Conservation (phyloP, 768 basidiomycete genomes). For the Russula brevipes region DNA sequence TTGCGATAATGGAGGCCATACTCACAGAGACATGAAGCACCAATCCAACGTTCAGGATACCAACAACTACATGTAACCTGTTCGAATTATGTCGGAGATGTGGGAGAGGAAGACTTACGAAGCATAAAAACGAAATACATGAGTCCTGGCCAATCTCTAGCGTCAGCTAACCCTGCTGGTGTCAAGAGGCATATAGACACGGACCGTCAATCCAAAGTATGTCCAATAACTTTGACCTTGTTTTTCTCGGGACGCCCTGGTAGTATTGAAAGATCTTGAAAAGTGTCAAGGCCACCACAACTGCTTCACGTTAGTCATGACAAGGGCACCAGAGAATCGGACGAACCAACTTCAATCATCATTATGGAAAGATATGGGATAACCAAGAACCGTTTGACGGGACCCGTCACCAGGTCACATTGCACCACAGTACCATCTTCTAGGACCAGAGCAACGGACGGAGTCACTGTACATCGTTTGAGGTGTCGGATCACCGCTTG, state of each 20-base stretch:
- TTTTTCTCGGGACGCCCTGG: not conserved
- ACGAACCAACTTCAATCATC: slow-evolving; percentile 15
- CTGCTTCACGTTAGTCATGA: not conserved
- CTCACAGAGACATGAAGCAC: slow-evolving; percentile 12
- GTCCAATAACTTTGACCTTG: slow-evolving; percentile 12
- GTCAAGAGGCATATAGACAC: not conserved
- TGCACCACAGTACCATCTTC: not conserved
- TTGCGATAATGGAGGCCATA: not conserved
- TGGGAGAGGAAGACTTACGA: not conserved
- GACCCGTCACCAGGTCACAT: not conserved
- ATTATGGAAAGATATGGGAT: slow-evolving; percentile 8
- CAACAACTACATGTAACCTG: slow-evolving; percentile 1
- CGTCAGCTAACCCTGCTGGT: not conserved
- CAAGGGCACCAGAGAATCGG: no score
- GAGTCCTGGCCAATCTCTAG: not conserved
- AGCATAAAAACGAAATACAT: slow-evolving; percentile 24
- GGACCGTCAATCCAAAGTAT: slow-evolving; percentile 21
- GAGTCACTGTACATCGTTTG: not conserved
- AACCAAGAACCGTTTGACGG: not conserved
- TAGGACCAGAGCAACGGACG: not conserved
- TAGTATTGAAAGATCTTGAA: slow-evolving; percentile 5
- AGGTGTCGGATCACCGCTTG: not conserved
- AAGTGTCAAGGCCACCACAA: slow-evolving; percentile 13
- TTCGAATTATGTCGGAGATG: not conserved
- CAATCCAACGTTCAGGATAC: slow-evolving; percentile 14